A percentile compares a stretch with the other conserved stretches of the same genome.
Evolutionary conservation across 495 filamentous ascomycete genomes (phyloP).

Genomic region (Mycothermus thermophilus): DNA sequence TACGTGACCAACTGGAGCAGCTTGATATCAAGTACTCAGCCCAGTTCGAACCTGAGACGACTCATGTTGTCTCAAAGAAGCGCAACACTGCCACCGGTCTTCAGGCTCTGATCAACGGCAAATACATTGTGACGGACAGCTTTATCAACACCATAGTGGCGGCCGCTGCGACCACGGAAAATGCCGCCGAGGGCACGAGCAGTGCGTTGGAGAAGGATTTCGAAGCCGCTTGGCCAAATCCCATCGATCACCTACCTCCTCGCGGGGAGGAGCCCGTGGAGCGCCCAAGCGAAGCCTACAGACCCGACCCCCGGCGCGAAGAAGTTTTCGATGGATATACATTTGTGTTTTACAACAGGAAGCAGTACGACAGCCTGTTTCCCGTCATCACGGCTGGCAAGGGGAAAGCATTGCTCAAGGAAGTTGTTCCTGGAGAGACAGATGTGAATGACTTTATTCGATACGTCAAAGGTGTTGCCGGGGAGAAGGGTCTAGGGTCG

Average conservation of each 20-base stretch:
- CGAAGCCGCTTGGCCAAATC: slow-evolving; percentile 65
- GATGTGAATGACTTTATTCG: slow-evolving; percentile 61
- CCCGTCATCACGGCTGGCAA: slow-evolving; percentile 61
- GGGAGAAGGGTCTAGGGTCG: slow-evolving; percentile 52
- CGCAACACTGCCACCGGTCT: slow-evolving; percentile 77
- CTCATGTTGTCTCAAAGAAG: slow-evolving; percentile 80
- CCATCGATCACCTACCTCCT: slow-evolving; percentile 55
- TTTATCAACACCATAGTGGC: slow-evolving; percentile 56
- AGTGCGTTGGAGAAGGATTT: slow-evolving; percentile 75
- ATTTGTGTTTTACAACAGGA: slow-evolving; percentile 70
- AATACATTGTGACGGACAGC: slow-evolving; percentile 61
- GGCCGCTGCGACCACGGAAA: slow-evolving; percentile 45
- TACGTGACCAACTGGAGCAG: slow-evolving; percentile 54
- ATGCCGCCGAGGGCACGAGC: slow-evolving; percentile 38
- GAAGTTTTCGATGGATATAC: slow-evolving; percentile 76
- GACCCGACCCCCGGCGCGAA: slow-evolving; percentile 48
- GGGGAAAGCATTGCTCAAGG: slow-evolving; percentile 63
- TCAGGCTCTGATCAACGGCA: slow-evolving; percentile 76
- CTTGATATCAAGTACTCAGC: slow-evolving; percentile 76
- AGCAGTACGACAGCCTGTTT: slow-evolving; percentile 66
- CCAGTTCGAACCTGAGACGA: slow-evolving; percentile 60
- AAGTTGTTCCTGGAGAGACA: slow-evolving; percentile 49
- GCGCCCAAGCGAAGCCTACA: slow-evolving; percentile 48
- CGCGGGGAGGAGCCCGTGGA: slow-evolving; percentile 58
- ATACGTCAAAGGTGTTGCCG: slow-evolving; percentile 61